Base-by-base conservation (phyloP, 2,329 filamentous ascomycete genomes). In the Phialophora macrospora region DNA sequence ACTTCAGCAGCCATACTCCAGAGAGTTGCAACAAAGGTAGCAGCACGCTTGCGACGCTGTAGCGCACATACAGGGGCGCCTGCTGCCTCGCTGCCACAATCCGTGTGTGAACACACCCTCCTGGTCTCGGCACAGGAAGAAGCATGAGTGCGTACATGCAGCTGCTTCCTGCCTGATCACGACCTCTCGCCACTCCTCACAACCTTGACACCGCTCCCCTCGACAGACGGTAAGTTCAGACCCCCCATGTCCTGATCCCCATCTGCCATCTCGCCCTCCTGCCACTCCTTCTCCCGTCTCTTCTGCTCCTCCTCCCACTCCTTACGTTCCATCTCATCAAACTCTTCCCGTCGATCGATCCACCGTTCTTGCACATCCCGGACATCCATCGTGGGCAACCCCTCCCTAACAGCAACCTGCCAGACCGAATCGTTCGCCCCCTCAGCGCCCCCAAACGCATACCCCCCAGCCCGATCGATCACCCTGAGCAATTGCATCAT, bases 361-460 rank as follows among this genome's bases (percentile, higher is more conserved):
- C 95, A 99, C 67, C 95, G 85, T 80, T 99, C 95, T 79, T 99
- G 95, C 69, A 98, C 89, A 78, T 99, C 94, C 66, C 89, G 83
- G 9, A 93, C 88, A 73, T 96, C 93, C 83, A 96, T 88, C 41
- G 88, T 86, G 65, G 85, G 84, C 71, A 84, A 80, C 2, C 85
- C 84, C 68, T 88, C 85, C 63, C 93, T 87, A 87, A 98, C 96
- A 2, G 95, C 92, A 52, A 98, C 88, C 74, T 96, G 92, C 95
- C 95, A 99, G n/a, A 99, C 87, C 6, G 90, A 93, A 76, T 99
- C 94, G 72, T 98, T 97, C 54, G 93, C 92, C 1, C 93, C 94
- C 76, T 97, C 92, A 0, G 92, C 90, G 4, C 90, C 86, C 0
- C 93, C 93, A 80, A 99, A 97, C 0, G 93, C 90, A 79, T 98